Evolutionary conservation across 139 green algal genomes (phyloP), one percentile per base, ranked within the genome.

Genomic region (Nannochloris sp.): DNA sequence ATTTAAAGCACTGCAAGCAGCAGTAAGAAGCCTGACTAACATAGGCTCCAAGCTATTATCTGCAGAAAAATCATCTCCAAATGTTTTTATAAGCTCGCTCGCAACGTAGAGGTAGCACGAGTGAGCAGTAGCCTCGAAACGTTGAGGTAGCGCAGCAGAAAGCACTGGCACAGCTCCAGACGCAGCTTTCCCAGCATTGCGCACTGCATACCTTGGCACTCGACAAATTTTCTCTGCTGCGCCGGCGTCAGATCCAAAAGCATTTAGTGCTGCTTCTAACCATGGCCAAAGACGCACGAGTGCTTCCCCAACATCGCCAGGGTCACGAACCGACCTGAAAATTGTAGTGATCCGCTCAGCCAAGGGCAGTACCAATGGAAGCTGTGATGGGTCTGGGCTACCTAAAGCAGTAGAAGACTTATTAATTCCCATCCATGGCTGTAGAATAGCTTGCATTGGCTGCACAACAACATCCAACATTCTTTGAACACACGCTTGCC

Each of bases 51-150:
- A 61, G n/a, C 56, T 37, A 9, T 30, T 30, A 36, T 82, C 75
- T 2, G 73, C 45, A 1, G 48, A 56, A 13, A 67, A 32, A 42
- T 90, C 72, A 15, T 70, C 48, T 4, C 79, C 81, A 70, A 89
- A 94, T 10, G 79, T 72, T 70, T 95, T 95, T 47, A 92, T 53
- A 45, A 94, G 70, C 83, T 95, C 87, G 25, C 70, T 84, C 27
- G 85, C 74, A 15, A 90, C 85, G 70, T 90, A 95, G 65, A 95
- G 78, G 67, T 87, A 87, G 31, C 75, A 80, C 4, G 80, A 78
- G 64, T 91, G 82, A 6, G 67, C 66, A 1, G 72, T 85, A 37
- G 63, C 9, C 32, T 63, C 56, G 37, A 95, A 95, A 19, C 73
- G 74, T 15, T 34, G 32, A 12, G 84, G 81, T 64, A 95, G 72